Percentiles rank a stretch among this genome's conserved stretches.
Conservation (phyloP, 2,329 filamentous ascomycete genomes). For the Teratosphaeria gauchensis region DNA sequence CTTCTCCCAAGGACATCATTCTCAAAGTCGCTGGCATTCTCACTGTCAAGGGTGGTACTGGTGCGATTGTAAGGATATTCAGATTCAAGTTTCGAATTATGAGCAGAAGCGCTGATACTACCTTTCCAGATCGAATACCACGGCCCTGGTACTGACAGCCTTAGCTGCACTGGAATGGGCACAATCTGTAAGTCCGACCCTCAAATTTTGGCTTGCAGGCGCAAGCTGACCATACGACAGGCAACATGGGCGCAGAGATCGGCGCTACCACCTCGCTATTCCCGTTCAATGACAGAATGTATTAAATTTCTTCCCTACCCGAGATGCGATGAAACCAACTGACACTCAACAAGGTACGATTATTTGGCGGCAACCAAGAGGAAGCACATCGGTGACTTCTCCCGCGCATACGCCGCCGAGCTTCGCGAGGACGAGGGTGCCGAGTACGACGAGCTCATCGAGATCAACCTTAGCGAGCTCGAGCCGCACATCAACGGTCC, state of each 20-base stretch:
- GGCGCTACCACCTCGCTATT: constrained; percentile 88
- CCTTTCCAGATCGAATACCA: constrained; percentile 13
- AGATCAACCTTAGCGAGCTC: constrained; percentile 88
- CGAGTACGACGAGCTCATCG: constrained; percentile 91
- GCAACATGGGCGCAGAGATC: constrained; percentile 48
- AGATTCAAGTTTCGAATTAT: not conserved
- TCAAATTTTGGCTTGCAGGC: too few species aligned
- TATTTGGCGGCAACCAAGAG: constrained; percentile 91
- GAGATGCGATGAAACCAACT: not conserved
- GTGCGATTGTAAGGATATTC: constrained; percentile 73
- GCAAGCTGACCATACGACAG: not conserved
- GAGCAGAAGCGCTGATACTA: not conserved
- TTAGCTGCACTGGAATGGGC: constrained; percentile 79
- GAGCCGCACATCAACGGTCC: constrained; percentile 98
- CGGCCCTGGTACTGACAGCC: constrained; percentile 60
- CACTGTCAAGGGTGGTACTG: constrained; percentile 96
- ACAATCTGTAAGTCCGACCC: constrained; percentile 53
- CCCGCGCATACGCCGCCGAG: constrained; percentile 72
- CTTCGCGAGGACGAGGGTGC: constrained; percentile 81
- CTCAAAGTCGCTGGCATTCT: constrained; percentile 94
- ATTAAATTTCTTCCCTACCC: not conserved
- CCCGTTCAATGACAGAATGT: constrained; percentile 94
- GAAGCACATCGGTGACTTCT: constrained; percentile 79
- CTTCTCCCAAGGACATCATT: constrained; percentile 91
- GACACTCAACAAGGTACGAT: constrained; percentile 50